Conservation (phyloP, 768 basidiomycete genomes). For the Grammothele lineata region DNA sequence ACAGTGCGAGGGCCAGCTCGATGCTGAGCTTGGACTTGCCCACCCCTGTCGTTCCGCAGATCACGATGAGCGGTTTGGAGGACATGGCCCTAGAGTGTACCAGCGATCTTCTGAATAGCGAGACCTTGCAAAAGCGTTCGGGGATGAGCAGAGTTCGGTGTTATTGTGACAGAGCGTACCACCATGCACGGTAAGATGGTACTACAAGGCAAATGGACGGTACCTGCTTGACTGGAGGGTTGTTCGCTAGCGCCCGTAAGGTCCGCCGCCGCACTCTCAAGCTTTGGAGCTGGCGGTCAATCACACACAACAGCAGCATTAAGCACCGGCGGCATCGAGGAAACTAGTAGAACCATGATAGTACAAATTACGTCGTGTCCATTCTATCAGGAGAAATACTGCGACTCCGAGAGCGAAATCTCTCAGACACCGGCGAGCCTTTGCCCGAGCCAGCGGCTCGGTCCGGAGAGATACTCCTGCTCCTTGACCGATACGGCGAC, state of each 20-base stretch:
- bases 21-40: constrained; percentile 93
- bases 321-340: too few species aligned
- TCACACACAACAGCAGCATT: too few species aligned
- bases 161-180: too few species aligned
- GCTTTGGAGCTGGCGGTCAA: too few species aligned
- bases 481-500: constrained; percentile 48
- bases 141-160: too few species aligned
- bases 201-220: too few species aligned
- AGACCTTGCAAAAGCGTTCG: too few species aligned
- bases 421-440: constrained; percentile 22
- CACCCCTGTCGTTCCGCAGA: constrained; percentile 93
- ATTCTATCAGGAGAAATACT: constrained; percentile 8
- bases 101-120: neutral
- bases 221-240: too few species aligned
- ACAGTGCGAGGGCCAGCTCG: constrained; percentile 65
- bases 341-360: neutral
- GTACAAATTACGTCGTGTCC: neutral
- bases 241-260: too few species aligned
- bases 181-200: too few species aligned
- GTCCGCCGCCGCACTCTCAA: too few species aligned
- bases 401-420: constrained; percentile 29
- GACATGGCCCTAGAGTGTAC: constrained; percentile 28
- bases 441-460: constrained; percentile 15
- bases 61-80: constrained; percentile 66
- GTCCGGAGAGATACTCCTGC: constrained; percentile 55